phyloP scores from a whole-genome alignment of 225 moss, liverwort and hornwort genomes.

The Physcomitrellopsis africana region DNA sequence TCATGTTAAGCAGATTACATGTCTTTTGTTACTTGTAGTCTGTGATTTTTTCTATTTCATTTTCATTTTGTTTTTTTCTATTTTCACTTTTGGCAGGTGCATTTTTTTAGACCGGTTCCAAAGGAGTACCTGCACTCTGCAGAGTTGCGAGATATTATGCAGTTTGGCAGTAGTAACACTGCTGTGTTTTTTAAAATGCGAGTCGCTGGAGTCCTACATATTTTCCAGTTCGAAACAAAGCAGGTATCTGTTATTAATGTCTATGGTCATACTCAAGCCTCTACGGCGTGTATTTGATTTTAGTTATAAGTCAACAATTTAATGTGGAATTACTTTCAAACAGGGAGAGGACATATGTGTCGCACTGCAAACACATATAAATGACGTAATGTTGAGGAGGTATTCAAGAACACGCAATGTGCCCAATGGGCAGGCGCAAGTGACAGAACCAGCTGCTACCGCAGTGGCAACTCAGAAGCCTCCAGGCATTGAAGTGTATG shows the following conservation, averaged over 20 bases:
- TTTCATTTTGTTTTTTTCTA: neutral
- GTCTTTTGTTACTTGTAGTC: neutral
- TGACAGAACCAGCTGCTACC: slow-evolving; percentile 48
- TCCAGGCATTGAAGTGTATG: slow-evolving; percentile 93
- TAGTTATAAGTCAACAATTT: neutral
- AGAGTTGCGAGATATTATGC: slow-evolving; percentile 98
- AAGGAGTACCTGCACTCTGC: slow-evolving; percentile 98
- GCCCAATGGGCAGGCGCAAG: slow-evolving; percentile 72
- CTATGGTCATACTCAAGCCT: slow-evolving; percentile 7
- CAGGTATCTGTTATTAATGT: slow-evolving; percentile 48
- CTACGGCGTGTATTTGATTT: neutral
- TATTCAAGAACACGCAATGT: slow-evolving; percentile 95
- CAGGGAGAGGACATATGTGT: slow-evolving; percentile 99
- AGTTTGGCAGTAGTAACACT: slow-evolving; percentile 97
- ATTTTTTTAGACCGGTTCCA: slow-evolving; percentile 97
- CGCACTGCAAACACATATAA: slow-evolving; percentile 96
- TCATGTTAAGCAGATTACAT: neutral
- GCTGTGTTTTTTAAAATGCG: slow-evolving; percentile 99
- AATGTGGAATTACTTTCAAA: slow-evolving; percentile 22
- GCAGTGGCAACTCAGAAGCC: slow-evolving; percentile 56
- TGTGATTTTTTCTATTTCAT: slow-evolving; percentile 3
- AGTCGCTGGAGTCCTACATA: slow-evolving; percentile 94
- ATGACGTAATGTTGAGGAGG: slow-evolving; percentile 97
- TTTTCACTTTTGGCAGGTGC: slow-evolving; percentile 53
- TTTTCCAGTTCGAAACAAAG: slow-evolving; percentile 98